Evolutionary conservation across 2,329 filamentous ascomycete genomes (phyloP).

Genomic region (Scytalidium sp.): DNA sequence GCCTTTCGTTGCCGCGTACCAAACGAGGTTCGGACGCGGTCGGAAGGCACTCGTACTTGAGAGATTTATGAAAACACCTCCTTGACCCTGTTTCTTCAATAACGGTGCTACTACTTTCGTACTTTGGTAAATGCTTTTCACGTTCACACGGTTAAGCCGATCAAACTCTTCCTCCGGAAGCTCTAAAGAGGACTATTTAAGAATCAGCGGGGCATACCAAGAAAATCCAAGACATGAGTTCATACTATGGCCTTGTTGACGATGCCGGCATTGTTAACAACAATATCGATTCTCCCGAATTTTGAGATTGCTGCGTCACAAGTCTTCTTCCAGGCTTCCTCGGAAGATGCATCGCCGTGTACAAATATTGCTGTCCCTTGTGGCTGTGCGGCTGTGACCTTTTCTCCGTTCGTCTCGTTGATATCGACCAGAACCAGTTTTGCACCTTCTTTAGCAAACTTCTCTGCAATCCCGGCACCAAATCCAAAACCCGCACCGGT

Average conservation of each 20-base stretch:
- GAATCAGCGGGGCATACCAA: too few species aligned
- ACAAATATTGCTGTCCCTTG: background rate
- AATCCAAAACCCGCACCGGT: background rate
- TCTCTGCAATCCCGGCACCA: background rate
- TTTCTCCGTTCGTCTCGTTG: background rate
- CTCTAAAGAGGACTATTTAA: too few species aligned
- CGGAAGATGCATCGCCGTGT: background rate
- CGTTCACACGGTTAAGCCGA: too few species aligned
- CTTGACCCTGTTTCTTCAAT: too few species aligned
- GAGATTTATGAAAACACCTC: too few species aligned
- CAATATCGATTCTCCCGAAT: slow-evolving; percentile 30
- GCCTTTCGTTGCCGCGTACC: too few species aligned
- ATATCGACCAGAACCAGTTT: background rate
- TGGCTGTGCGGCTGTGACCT: background rate
- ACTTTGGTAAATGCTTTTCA: too few species aligned
- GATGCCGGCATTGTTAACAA: slow-evolving; percentile 39
- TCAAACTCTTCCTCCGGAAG: too few species aligned
- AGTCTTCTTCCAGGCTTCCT: background rate
- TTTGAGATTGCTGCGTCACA: background rate
- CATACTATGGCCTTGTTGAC: background rate
- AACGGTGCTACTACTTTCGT: too few species aligned
- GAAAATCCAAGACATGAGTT: too few species aligned
- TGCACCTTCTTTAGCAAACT: background rate
- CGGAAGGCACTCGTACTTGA: too few species aligned
- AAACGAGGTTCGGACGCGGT: too few species aligned